These are phyloP conservation scores for Biscogniauxia sp. DNA, from an alignment of 2,329 filamentous ascomycete genomes.

Conservation along the genomic window DNA sequence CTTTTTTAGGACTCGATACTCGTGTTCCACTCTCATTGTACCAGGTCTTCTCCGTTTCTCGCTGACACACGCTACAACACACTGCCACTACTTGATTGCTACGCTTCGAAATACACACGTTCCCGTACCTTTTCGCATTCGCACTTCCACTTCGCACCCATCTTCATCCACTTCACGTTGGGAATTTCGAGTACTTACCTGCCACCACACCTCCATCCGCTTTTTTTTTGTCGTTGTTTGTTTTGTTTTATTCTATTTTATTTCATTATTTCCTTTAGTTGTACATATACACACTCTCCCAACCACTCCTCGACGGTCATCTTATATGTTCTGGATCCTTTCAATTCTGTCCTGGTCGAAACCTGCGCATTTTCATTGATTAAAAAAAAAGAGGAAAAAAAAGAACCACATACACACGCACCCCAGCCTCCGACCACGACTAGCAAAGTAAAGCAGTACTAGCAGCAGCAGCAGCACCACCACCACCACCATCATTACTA, in stretches of 20 bases:
- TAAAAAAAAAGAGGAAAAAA: background rate
- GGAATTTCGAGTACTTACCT: background rate
- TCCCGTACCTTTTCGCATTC: background rate
- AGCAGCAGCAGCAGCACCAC: background rate
- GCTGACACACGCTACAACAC: background rate
- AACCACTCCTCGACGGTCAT: constrained; percentile 5
- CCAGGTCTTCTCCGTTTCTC: background rate
- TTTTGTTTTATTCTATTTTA: background rate
- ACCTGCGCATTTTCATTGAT: constrained; percentile 12
- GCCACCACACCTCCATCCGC: background rate
- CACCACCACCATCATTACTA: constrained; percentile 3
- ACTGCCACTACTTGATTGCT: background rate
- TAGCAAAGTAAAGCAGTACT: too few species aligned
- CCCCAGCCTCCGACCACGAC: constrained; percentile 9
- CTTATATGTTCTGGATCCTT: background rate
- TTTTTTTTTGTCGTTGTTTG: too few species aligned
- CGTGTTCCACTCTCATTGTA: background rate
- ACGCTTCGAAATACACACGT: background rate
- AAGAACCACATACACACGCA: background rate
- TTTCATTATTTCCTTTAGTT: background rate
- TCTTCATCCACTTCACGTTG: too few species aligned
- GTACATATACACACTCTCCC: constrained; percentile 11
- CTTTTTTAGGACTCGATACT: background rate
- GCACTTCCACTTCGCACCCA: background rate
- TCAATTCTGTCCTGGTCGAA: background rate